These are phyloP conservation scores for Stagonosporopsis rhizophila DNA, from an alignment of 2,329 filamentous ascomycete genomes.

Conservation along the genomic window DNA sequence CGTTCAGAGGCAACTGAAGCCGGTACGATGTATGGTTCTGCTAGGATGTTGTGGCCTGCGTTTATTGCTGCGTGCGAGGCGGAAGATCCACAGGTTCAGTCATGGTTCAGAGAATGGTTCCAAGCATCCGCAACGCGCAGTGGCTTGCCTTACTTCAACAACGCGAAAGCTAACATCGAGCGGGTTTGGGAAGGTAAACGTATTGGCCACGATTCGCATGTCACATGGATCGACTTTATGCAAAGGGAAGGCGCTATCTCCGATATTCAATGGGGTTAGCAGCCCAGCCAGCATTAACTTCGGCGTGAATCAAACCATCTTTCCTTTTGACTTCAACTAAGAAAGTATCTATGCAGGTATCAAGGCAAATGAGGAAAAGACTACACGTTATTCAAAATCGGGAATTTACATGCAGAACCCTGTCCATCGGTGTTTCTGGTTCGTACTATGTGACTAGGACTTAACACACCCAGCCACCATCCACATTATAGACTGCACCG, in stretches of 20 bases:
- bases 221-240: constrained; percentile 17
- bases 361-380: neutral
- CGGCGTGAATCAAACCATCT: neutral
- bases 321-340: too few relatives aligned
- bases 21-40: constrained; percentile 46
- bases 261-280: neutral
- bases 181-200: constrained; percentile 42
- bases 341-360: neutral
- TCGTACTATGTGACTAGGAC: neutral
- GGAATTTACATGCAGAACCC: too few relatives aligned
- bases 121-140: constrained; percentile 34
- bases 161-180: constrained; percentile 34
- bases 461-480: constrained; percentile 25
- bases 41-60: constrained; percentile 53
- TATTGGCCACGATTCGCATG: neutral
- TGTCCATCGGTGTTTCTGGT: too few relatives aligned
- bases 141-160: constrained; percentile 43
- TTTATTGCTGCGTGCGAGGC: constrained; percentile 57
- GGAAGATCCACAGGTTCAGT: constrained; percentile 46
- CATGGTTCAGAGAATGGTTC: constrained; percentile 48
- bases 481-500: constrained; percentile 21
- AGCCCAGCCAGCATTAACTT: neutral
- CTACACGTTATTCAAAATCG: too few relatives aligned
- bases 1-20: constrained; percentile 44
- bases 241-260: neutral